Conservation (phyloP, 108 stramenopile species). For the Nannochloropsis gaditana region DNA sequence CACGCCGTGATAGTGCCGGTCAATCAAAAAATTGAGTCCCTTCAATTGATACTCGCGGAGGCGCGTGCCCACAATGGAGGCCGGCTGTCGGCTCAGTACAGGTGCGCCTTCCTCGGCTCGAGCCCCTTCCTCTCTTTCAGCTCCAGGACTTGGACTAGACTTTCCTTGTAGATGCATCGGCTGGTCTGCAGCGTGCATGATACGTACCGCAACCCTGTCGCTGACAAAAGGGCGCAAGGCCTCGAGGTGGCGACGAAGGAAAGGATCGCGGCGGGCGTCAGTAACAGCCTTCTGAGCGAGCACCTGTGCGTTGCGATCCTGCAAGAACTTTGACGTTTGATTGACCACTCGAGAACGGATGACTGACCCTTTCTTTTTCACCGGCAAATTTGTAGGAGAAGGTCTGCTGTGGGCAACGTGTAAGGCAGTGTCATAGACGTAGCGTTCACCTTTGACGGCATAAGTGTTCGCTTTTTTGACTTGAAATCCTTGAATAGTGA, state of each 20-base stretch:
- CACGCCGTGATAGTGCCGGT: not conserved
- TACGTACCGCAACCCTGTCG: not conserved
- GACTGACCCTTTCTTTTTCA: not conserved
- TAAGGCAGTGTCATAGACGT: not conserved
- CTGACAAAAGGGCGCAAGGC: not conserved
- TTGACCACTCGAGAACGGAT: not conserved
- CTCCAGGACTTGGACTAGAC: not conserved
- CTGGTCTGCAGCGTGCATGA: not conserved
- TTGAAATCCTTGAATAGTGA: not conserved
- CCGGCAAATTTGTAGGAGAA: not conserved
- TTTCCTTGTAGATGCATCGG: not conserved
- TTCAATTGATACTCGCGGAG: not conserved
- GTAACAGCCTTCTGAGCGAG: not conserved
- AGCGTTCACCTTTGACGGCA: not conserved
- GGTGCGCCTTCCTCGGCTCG: not conserved
- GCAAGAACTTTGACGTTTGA: not conserved
- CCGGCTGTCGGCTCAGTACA: not conserved
- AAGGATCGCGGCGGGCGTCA: not conserved
- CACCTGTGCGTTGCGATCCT: not conserved
- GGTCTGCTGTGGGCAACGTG: not conserved
- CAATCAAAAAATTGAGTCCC: slow-evolving; percentile 17
- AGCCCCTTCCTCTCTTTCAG: not conserved
- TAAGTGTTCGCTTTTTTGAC: not conserved
- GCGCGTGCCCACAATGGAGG: not conserved
- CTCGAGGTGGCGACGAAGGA: not conserved